phyloP scores from a whole-genome alignment of 2,329 filamentous ascomycete genomes.

The Botryotinia narcissicola region DNA sequence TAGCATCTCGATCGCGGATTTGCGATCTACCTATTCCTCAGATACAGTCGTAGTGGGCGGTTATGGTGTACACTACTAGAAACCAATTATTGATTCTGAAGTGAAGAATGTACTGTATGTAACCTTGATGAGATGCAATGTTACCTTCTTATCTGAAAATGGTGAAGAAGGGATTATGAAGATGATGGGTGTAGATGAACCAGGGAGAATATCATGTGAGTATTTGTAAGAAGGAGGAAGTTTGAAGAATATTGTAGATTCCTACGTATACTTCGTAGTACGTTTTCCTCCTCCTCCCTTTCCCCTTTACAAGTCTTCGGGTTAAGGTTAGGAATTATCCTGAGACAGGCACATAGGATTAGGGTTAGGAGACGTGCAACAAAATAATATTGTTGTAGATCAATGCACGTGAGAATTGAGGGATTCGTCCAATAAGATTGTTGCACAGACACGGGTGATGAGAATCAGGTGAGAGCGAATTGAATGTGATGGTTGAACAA shows the following conservation, averaged over 20 bases:
- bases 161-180: not conserved
- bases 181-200: not conserved
- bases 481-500: not conserved
- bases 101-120: not conserved
- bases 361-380: slow-evolving; percentile 4
- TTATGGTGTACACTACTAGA: not conserved
- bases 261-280: not conserved
- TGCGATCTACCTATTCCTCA: not conserved
- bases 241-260: not conserved
- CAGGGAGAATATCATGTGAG: not conserved
- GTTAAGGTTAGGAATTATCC: not conserved
- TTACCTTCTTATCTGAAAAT: not conserved
- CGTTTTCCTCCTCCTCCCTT: not conserved
- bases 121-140: not conserved
- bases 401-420: not conserved
- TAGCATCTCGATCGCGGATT: not conserved
- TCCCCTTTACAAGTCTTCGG: not conserved
- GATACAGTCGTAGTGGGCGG: not conserved
- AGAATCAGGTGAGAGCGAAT: not conserved
- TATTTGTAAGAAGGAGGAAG: not conserved
- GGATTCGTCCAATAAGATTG: not conserved
- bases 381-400: not conserved
- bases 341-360: not conserved
- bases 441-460: not conserved
- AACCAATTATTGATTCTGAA: not conserved